Conservation (phyloP, 2,329 filamentous ascomycete species). For the Exophiala spinifera region DNA sequence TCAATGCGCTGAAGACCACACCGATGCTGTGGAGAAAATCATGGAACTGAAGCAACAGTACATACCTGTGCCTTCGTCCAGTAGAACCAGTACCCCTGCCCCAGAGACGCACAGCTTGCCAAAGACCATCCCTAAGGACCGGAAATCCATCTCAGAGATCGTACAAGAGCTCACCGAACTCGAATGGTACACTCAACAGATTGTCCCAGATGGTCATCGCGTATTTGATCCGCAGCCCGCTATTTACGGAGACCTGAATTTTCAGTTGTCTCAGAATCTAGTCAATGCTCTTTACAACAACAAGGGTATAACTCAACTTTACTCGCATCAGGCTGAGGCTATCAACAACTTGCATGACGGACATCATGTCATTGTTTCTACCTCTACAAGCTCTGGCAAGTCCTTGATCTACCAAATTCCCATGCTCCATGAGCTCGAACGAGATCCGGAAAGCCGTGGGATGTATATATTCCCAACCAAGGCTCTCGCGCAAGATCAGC, state of each 20-base stretch:
- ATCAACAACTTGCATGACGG: slow-evolving; percentile 83
- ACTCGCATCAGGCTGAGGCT: slow-evolving; percentile 88
- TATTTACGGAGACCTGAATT: slow-evolving; percentile 78
- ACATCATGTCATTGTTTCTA: slow-evolving; percentile 85
- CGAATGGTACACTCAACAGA: slow-evolving; percentile 87
- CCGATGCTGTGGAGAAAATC: slow-evolving; percentile 67
- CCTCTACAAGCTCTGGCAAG: slow-evolving; percentile 94
- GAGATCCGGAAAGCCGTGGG: slow-evolving; percentile 71
- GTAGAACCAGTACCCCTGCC: slow-evolving; percentile 39
- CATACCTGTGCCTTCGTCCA: slow-evolving; percentile 59
- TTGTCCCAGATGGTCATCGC: slow-evolving; percentile 87
- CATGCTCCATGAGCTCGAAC: slow-evolving; percentile 80
- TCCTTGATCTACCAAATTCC: slow-evolving; percentile 97
- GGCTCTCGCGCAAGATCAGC: slow-evolving; percentile 90
- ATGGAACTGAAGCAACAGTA: slow-evolving; percentile 57
- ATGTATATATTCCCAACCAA: slow-evolving; percentile 99
- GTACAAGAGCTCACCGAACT: slow-evolving; percentile 75
- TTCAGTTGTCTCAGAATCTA: slow-evolving; percentile 80
- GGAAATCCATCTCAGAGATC: slow-evolving; percentile 79
- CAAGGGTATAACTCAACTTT: slow-evolving; percentile 78
- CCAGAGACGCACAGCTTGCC: slow-evolving; percentile 47
- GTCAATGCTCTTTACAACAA: slow-evolving; percentile 97
- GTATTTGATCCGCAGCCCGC: slow-evolving; percentile 83
- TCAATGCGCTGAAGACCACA: slow-evolving; percentile 59
- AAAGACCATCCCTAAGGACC: slow-evolving; percentile 71